These are phyloP conservation scores for Rheum nobile DNA, from an alignment of 148 eudicot genomes.

Conservation along the genomic window DNA sequence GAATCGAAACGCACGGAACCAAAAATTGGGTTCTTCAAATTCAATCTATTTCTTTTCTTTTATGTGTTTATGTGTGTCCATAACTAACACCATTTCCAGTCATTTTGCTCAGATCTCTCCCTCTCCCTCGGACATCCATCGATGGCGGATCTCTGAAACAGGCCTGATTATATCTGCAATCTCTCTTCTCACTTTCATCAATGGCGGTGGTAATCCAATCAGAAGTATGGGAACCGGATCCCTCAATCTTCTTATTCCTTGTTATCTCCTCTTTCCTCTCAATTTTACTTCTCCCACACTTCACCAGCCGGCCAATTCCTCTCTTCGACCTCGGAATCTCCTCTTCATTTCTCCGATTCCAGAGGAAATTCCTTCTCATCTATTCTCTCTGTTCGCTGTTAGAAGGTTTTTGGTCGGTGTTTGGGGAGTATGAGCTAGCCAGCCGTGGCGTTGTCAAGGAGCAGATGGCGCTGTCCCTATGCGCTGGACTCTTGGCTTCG, in stretches of 20 bases:
- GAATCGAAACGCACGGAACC: too few species aligned
- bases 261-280: slow-evolving; percentile 45
- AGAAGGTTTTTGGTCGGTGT: slow-evolving; percentile 66
- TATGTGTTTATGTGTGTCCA: too few species aligned
- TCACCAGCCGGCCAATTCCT: slow-evolving; percentile 19
- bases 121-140: neutral
- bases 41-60: too few species aligned
- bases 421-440: slow-evolving; percentile 65
- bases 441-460: slow-evolving; percentile 38
- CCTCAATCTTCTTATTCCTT: slow-evolving; percentile 31
- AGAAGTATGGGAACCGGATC: slow-evolving; percentile 56
- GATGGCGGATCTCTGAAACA: neutral
- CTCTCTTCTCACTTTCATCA: neutral
- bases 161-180: neutral
- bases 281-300: slow-evolving; percentile 43
- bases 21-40: too few species aligned
- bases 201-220: slow-evolving; percentile 69
- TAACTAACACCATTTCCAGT: too few species aligned
- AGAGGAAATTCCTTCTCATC: slow-evolving; percentile 47
- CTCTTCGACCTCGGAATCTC: slow-evolving; percentile 33
- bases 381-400: slow-evolving; percentile 66
- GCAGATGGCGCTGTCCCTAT: slow-evolving; percentile 41
- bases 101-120: too few species aligned
- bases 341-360: slow-evolving; percentile 44
- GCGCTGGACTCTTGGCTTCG: slow-evolving; percentile 51